A percentile compares a stretch with the other conserved stretches of the same genome.
Conservation (phyloP, 768 basidiomycete genomes). For the Glaciozyma antarctica region DNA sequence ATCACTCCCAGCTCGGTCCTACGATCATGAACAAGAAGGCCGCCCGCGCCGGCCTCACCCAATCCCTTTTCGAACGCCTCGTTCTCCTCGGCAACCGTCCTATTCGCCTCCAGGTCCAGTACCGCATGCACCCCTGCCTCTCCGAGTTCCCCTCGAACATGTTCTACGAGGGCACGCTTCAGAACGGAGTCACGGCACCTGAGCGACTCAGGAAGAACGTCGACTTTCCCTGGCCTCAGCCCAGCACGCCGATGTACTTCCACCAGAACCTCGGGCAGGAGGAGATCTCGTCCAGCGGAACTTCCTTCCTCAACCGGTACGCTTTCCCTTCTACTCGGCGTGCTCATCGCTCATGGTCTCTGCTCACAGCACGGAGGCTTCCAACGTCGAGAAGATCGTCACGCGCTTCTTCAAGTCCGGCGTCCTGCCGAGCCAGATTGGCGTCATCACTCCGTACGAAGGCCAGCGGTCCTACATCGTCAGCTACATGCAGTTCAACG, state of each 20-base stretch:
- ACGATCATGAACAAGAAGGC: constrained; percentile 99
- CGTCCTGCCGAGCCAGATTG: constrained; percentile 88
- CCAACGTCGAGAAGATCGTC: constrained; percentile 98
- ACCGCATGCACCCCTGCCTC: constrained; percentile 98
- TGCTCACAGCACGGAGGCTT: constrained; percentile 74
- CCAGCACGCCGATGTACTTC: constrained; percentile 98
- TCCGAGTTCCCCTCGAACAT: constrained; percentile 99
- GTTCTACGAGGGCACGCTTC: constrained; percentile 98
- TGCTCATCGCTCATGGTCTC: constrained; percentile 9
- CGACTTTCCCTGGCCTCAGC: constrained; percentile 97
- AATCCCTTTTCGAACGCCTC: constrained; percentile 94
- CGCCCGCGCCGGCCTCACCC: constrained; percentile 93
- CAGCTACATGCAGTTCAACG: constrained; percentile 99
- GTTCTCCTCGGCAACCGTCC: constrained; percentile 91
- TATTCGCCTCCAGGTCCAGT: constrained; percentile 97
- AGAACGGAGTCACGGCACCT: constrained; percentile 98
- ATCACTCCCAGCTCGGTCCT: constrained; percentile 76
- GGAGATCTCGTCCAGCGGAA: constrained; percentile 96
- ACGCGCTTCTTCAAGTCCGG: constrained; percentile 99
- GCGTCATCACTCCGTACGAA: constrained; percentile 97
- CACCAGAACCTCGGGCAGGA: constrained; percentile 99
- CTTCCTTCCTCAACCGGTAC: constrained; percentile 90
- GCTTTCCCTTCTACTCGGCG: constrained; percentile 22
- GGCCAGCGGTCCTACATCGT: constrained; percentile 97
- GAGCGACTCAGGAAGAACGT: constrained; percentile 95